Evolutionary conservation across 2,329 filamentous ascomycete species (phyloP), one percentile per base, ranked within the genome.

Genomic region (Endocalyx cinctus): DNA sequence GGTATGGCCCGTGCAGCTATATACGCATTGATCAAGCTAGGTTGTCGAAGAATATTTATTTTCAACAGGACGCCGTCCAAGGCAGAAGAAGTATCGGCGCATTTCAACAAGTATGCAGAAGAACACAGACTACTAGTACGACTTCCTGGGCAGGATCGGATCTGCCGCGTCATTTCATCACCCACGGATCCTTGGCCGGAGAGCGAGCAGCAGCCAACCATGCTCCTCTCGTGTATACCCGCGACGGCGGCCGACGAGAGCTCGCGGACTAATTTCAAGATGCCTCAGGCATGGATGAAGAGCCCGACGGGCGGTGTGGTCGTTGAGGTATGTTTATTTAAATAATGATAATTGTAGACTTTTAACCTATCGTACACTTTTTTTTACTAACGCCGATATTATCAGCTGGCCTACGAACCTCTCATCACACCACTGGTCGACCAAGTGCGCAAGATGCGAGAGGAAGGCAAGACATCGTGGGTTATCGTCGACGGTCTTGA

Each of bases 1-100:
- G 83, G 83, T 16, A 87, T 87, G 81, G 83, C 82, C 5, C 70
- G 84, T 38, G 80, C 83, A 4, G 81, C 82, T 13, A 74, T 86
- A 17, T 87, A 87, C 47, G 81, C 83, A 4, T 70, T 87, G 57
- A 70, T 86, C 18, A 81, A 82, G 46, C 66, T 87, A 4, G 84
- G 84, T 6, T 85, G 84, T 37, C 74, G 77, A 19, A 80, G 82
- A 39, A 79, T 87, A 15, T 84, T 85, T 46, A 70, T 87, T 25
- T 78, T 74, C 53, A 87, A 87, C 49, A 69, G 83, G 17, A 86
- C 82, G 0, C 47, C 66, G 12, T 60, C 66, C 16, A 78, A 77
- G 31, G 82, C 82, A 0, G 64, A 75, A 31, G 69, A 66, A 13
- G 71, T 87, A 0, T 81, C 82, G 2, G 57, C 62, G 2, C 82